Percentiles rank a stretch among this genome's conserved stretches.
Evolutionary conservation across 768 basidiomycete species (phyloP).

Genomic region (Mycena chlorophos): DNA sequence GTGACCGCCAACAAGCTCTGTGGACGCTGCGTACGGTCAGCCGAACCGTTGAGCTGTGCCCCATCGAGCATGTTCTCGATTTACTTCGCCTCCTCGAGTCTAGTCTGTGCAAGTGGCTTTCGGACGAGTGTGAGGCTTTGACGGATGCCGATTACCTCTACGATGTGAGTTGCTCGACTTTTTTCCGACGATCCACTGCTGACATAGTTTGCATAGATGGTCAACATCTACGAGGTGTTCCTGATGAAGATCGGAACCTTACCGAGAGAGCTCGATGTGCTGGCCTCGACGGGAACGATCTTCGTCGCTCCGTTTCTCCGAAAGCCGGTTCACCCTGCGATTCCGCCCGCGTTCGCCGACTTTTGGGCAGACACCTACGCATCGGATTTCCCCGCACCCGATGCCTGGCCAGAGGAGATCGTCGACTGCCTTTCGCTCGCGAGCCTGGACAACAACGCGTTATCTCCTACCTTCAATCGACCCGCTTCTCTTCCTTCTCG

Average conservation of each 20-base stretch:
- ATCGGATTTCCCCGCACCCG: conserved; percentile 35
- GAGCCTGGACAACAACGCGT: conserved; percentile 6
- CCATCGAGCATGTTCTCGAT: conserved; percentile 43
- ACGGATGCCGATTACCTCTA: conserved; percentile 54
- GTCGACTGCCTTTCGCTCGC: conserved; percentile 26
- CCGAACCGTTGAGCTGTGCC: conserved; percentile 55
- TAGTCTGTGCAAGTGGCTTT: conserved; percentile 60
- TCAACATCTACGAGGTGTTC: conserved; percentile 63
- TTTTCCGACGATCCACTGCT: not conserved
- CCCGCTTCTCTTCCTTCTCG: conserved; percentile 20
- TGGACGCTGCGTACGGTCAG: conserved; percentile 66
- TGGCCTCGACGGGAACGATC: conserved; percentile 50
- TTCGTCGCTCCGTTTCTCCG: conserved; percentile 60
- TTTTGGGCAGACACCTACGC: conserved; percentile 61
- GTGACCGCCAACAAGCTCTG: conserved; percentile 51
- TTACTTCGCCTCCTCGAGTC: conserved; percentile 54
- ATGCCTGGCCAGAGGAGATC: conserved; percentile 58
- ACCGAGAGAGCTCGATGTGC: conserved; percentile 37
- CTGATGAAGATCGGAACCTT: conserved; percentile 53
- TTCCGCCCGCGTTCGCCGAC: conserved; percentile 54
- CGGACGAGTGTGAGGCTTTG: conserved; percentile 56
- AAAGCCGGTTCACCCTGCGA: conserved; percentile 44
- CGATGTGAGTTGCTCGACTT: conserved; percentile 48
- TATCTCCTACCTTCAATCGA: conserved; percentile 17
- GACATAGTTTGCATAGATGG: conserved; percentile 43